Evolutionary conservation across 192 early-diverging fungal genomes (phyloP).

Genomic region (Backusella tuberculispora): DNA sequence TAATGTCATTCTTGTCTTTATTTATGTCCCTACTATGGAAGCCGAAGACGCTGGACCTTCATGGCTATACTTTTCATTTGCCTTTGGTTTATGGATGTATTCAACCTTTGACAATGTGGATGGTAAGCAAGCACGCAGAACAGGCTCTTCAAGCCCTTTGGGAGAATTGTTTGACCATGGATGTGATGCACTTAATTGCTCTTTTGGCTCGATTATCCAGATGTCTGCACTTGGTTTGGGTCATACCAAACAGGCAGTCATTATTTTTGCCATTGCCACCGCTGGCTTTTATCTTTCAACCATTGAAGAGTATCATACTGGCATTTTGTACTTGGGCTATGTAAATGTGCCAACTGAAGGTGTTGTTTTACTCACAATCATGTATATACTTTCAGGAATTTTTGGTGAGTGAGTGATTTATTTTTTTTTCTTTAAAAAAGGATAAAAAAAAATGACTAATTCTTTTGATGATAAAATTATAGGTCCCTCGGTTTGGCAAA

Average conservation of each 20-base stretch:
- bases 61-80: slow-evolving; percentile 82
- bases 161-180: slow-evolving; percentile 97
- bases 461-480: not conserved
- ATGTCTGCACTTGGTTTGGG: slow-evolving; percentile 31
- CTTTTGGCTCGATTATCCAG: slow-evolving; percentile 35
- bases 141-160: slow-evolving; percentile 83
- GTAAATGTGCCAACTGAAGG: slow-evolving; percentile 91
- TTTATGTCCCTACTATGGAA: slow-evolving; percentile 74
- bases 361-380: slow-evolving; percentile 63
- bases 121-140: slow-evolving; percentile 92
- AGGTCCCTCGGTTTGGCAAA: slow-evolving; percentile 16
- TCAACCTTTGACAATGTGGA: slow-evolving; percentile 91
- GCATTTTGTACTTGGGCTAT: slow-evolving; percentile 79
- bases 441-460: not conserved
- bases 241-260: slow-evolving; percentile 20
- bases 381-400: slow-evolving; percentile 66
- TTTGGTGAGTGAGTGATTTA: slow-evolving; percentile 49
- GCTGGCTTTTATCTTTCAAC: slow-evolving; percentile 82
- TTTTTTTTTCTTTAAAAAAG: not conserved
- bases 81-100: slow-evolving; percentile 84
- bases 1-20: slow-evolving; percentile 70
- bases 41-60: slow-evolving; percentile 57
- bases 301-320: slow-evolving; percentile 93
- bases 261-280: slow-evolving; percentile 35
- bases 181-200: slow-evolving; percentile 45